Evolutionary conservation across 768 basidiomycete genomes (phyloP), one percentile per base, ranked within the genome.

Genomic region (Tulasnella sp.): DNA sequence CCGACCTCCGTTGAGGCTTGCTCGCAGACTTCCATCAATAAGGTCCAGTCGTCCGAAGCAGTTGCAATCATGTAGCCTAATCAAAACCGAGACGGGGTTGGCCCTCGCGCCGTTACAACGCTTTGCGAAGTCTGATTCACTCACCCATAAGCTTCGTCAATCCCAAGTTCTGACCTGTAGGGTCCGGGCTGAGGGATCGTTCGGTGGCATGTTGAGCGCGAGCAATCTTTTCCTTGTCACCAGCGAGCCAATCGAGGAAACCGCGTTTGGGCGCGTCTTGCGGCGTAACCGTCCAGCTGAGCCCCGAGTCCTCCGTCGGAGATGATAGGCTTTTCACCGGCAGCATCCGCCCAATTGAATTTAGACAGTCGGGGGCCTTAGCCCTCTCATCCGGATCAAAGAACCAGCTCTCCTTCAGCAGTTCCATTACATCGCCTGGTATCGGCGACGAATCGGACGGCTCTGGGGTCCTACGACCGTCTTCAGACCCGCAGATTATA

Each of bases 21-120:
- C 78, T 97, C 96, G 83, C 94, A 96, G 22, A 96, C 93, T 78
- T 96, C 94, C 75, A 96, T 88, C 0, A 96, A 93, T 42, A 95
- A 89, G 0, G 89, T 85, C 92, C 94, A 95, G 84, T 96, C 93
- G 84, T 96, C 94, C 3, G 94, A 92, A 34, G 81, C 82, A 31
- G 82, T 80, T 31, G 80, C 82, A 9, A 83, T 82, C 54, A 82
- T 76, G 72, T 75, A 82, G 42, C 83, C 80, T 81, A 72, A 8
- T 9, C 31, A 73, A 42, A 40, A 41, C 24, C 48, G 48, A 44
- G 40, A 44, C n/a, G 75, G 18, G 75, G 12, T 37, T 44, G 11
- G 75, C 75, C 41, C 34, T 37, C 2, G n/a, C 69, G 9, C 69
- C 16, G 40, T 20, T 41, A 34, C 69, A 72, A 42, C 37, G 12